These are phyloP conservation scores for Suillus decipiens DNA, from an alignment of 768 basidiomycete genomes.

Conservation along the genomic window DNA sequence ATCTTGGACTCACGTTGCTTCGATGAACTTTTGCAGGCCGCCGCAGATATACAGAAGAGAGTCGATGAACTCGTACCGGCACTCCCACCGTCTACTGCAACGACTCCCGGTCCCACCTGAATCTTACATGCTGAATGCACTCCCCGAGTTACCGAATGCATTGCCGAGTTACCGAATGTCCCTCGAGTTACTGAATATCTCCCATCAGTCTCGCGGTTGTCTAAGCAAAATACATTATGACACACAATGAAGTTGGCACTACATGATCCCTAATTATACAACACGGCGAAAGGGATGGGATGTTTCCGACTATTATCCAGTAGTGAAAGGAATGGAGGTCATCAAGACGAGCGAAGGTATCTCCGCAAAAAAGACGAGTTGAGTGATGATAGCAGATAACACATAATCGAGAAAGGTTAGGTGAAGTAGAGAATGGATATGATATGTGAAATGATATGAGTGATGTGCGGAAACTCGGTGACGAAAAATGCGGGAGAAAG, in stretches of 20 bases:
- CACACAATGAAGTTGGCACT: slow-evolving; percentile 16
- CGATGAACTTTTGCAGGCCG: slow-evolving; percentile 47
- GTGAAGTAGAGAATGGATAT: slow-evolving; percentile 13
- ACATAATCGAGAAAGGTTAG: slow-evolving; percentile 14
- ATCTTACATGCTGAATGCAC: slow-evolving; percentile 2
- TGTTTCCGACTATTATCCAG: slow-evolving; percentile 26
- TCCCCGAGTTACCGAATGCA: slow-evolving; percentile 9
- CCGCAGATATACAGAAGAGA: slow-evolving; percentile 73
- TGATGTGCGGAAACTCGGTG: background rate
- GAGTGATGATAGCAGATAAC: slow-evolving; percentile 20
- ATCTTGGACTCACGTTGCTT: slow-evolving; percentile 16
- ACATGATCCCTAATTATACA: slow-evolving; percentile 35
- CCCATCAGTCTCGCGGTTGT: slow-evolving; percentile 12
- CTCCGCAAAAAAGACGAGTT: slow-evolving; percentile 19
- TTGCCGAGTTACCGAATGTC: slow-evolving; percentile 1
- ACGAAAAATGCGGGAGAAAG: slow-evolving; percentile 8
- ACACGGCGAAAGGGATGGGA: slow-evolving; percentile 18
- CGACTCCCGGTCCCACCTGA: slow-evolving; percentile 29
- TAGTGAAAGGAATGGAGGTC: slow-evolving; percentile 10
- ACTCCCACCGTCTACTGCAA: slow-evolving; percentile 32
- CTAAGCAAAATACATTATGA: slow-evolving; percentile 15
- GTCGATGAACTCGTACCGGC: slow-evolving; percentile 66
- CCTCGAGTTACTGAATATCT: slow-evolving; percentile 1
- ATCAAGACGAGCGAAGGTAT: slow-evolving; percentile 27
- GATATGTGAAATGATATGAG: slow-evolving; percentile 13